phyloP scores from a whole-genome alignment of 2,329 filamentous ascomycete species.

The Sporothrix mexicana region DNA sequence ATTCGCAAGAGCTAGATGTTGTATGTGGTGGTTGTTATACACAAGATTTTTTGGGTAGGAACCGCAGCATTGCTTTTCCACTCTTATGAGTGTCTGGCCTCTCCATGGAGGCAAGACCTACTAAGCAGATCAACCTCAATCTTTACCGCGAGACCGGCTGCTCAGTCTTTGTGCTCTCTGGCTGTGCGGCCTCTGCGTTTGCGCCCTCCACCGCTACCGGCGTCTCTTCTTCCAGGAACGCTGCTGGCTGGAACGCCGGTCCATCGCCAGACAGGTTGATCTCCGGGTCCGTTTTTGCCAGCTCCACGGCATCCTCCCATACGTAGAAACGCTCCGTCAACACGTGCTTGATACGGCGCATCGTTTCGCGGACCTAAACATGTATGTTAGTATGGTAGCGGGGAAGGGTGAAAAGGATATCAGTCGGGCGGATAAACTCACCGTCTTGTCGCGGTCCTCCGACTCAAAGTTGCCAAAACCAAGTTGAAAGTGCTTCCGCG shows the following conservation, averaged over 20 bases:
- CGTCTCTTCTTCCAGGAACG: constrained; percentile 47
- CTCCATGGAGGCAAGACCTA: not conserved
- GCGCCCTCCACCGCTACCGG: not conserved
- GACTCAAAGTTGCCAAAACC: constrained; percentile 77
- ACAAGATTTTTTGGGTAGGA: constrained; percentile 1
- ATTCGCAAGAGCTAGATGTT: constrained; percentile 27
- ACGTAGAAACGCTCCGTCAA: constrained; percentile 88
- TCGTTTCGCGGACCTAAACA: constrained; percentile 75
- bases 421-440: constrained; percentile 52
- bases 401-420: not conserved
- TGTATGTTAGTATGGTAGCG: not conserved
- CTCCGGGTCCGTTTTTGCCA: constrained; percentile 71
- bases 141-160: constrained; percentile 19
- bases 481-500: constrained; percentile 70
- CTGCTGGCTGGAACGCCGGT: constrained; percentile 56
- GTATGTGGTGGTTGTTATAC: constrained; percentile 24
- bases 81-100: not conserved
- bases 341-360: constrained; percentile 80
- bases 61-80: not conserved
- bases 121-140: too few species aligned
- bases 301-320: constrained; percentile 75
- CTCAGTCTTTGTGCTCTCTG: constrained; percentile 20
- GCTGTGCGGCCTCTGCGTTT: constrained; percentile 2
- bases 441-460: constrained; percentile 66
- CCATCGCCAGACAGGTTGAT: constrained; percentile 62